phyloP scores from a whole-genome alignment of 768 basidiomycete species.

The Agaricus bisporus region DNA sequence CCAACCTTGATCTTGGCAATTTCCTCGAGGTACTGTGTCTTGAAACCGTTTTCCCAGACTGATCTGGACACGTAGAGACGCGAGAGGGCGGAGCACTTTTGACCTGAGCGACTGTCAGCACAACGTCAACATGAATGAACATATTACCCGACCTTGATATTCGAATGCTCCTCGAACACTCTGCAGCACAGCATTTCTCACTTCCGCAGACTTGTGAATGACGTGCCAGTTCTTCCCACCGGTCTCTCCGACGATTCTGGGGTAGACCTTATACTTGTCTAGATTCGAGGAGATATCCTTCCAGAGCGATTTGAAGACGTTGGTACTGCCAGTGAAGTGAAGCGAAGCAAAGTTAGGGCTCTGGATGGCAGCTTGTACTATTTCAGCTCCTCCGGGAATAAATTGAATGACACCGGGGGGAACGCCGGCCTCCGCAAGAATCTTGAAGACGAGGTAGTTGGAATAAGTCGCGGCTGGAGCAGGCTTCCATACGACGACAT shows the following conservation, averaged over 20 bases:
- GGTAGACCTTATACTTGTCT: constrained; percentile 84
- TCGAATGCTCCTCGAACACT: constrained; percentile 87
- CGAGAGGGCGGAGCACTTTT: constrained; percentile 96
- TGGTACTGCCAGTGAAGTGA: constrained; percentile 95
- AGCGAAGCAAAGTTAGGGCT: constrained; percentile 80
- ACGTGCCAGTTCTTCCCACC: constrained; percentile 99
- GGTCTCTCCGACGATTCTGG: constrained; percentile 95
- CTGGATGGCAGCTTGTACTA: constrained; percentile 79
- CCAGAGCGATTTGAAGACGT: constrained; percentile 94
- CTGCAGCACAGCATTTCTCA: constrained; percentile 87
- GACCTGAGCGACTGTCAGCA: constrained; percentile 41
- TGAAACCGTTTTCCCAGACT: constrained; percentile 84
- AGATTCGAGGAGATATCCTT: constrained; percentile 89
- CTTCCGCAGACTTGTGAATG: constrained; percentile 81
- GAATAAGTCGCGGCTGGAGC: constrained; percentile 94
- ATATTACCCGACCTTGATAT: constrained; percentile 68
- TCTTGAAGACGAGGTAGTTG: constrained; percentile 88
- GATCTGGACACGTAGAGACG: constrained; percentile 86
- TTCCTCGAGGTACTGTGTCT: constrained; percentile 68
- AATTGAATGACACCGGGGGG: constrained; percentile 97
- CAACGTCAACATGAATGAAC: neutral
- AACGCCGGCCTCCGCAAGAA: constrained; percentile 90
- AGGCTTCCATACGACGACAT: constrained; percentile 96
- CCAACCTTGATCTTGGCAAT: constrained; percentile 85
- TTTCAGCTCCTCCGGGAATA: constrained; percentile 84